Base-by-base conservation (phyloP, 1,139 yeast genomes). In the Suhomyces yuchorum region DNA sequence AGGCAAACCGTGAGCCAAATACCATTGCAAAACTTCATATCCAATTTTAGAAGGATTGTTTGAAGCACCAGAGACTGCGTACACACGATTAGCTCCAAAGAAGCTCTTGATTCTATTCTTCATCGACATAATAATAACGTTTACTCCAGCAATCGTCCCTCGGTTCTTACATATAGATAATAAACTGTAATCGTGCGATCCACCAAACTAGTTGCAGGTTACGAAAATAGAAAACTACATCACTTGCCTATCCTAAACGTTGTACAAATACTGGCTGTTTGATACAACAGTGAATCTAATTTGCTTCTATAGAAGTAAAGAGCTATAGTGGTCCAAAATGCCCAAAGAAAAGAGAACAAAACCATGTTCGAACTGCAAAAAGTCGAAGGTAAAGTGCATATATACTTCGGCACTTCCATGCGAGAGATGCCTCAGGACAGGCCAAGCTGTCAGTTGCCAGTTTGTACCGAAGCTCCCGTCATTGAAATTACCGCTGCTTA, bases 21-120 rank as follows among this genome's bases (percentile, higher is more conserved):
- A 88, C 96, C 96, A 88, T 44, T 69, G 66, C 39, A 86, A 66
- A 40, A 88, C 85, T 62, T 82, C 85, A 70, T 73, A 78, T 0
- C 96, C 96, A 62, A 82, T 87, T 61, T 88, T 88, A 11, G 70
- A 54, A 0, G 85, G 77, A 59, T 84, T 81, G 18, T 77, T 66
- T 5, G 91, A 82, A 0, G 96, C 96, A 0, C 96, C 96, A 0
- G 85, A 78, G 1, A 88, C 93, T 2, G 81, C 83, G 56, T 84
- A 88, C 48, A 68, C 72, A 53, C 88, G 73, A 22, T 70, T 56
- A 8, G 78, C 60, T 34, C 77, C 73, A 62, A 84, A 84, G 60
- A 84, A 84, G n/a, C 66, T 48, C 49, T 60, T 70, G 48, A 76
- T 75, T 48, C 59, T 68, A 2, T 63, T 41, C 58, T 67, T 73